Conservation (phyloP, 1,284 basidiomycete genomes). For the Wolfiporia cocos region DNA sequence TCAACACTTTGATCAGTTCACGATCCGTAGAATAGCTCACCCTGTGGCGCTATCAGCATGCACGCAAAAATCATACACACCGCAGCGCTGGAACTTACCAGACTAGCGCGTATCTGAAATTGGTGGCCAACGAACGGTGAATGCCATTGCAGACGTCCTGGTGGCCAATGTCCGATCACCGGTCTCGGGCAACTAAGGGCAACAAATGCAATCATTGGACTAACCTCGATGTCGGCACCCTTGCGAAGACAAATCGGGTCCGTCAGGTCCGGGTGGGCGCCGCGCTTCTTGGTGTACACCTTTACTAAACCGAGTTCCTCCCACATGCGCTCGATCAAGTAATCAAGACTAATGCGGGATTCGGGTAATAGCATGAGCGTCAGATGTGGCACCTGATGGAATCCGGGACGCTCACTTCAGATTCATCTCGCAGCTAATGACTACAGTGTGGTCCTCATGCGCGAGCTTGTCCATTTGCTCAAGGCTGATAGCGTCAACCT, state of each 20-base stretch:
- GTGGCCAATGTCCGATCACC: slow-evolving; percentile 1
- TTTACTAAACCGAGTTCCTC: slow-evolving; percentile 82
- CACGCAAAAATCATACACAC: not conserved
- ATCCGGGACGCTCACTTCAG: slow-evolving; percentile 55
- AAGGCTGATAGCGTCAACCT: slow-evolving; percentile 87
- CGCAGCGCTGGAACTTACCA: slow-evolving; percentile 50
- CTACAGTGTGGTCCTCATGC: slow-evolving; percentile 81
- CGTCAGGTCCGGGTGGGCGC: slow-evolving; percentile 84
- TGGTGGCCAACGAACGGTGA: slow-evolving; percentile 83
- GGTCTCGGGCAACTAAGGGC: not conserved
- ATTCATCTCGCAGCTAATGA: slow-evolving; percentile 92
- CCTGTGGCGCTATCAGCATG: slow-evolving; percentile 6
- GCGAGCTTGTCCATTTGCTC: slow-evolving; percentile 89
- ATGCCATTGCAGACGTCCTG: slow-evolving; percentile 88
- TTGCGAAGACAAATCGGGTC: slow-evolving; percentile 93
- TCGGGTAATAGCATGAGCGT: too few species aligned
- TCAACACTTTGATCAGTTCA: not conserved
- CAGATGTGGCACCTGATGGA: not conserved
- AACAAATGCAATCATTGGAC: slow-evolving; percentile 14
- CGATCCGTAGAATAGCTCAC: slow-evolving; percentile 2
- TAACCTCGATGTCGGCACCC: slow-evolving; percentile 89
- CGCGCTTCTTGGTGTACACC: slow-evolving; percentile 95
- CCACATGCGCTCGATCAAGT: slow-evolving; percentile 89
- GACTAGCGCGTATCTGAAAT: slow-evolving; percentile 90
- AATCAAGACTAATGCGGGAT: slow-evolving; percentile 81